Percentiles rank a stretch among this genome's conserved stretches.
Conservation (phyloP, 176 grass and related monocot genomes). For the Ananas comosus region DNA sequence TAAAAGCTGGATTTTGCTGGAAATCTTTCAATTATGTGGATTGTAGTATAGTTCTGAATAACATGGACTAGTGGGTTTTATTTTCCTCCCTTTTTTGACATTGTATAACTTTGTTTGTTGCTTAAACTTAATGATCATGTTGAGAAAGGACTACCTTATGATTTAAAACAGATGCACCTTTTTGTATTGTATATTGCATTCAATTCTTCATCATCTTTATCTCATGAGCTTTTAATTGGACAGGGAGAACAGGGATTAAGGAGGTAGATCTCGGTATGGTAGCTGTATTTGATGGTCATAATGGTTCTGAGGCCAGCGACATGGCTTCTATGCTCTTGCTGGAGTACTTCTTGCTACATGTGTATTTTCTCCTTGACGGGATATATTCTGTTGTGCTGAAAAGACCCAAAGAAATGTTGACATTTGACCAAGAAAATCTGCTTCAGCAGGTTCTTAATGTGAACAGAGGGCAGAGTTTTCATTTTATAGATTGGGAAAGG, state of each 20-base stretch:
- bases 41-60: background rate
- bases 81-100: background rate
- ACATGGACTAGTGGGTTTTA: background rate
- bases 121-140: background rate
- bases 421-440: slow-evolving; percentile 36
- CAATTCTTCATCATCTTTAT: slow-evolving; percentile 11
- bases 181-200: background rate
- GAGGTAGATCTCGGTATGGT: slow-evolving; percentile 78
- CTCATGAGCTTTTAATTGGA: slow-evolving; percentile 4
- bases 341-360: slow-evolving; percentile 88
- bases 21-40: background rate
- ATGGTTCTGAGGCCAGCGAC: slow-evolving; percentile 82
- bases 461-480: slow-evolving; percentile 16
- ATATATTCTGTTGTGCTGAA: slow-evolving; percentile 67
- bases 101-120: background rate
- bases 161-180: slow-evolving; percentile 4
- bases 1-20: background rate
- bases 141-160: slow-evolving; percentile 5
- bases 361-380: slow-evolving; percentile 89
- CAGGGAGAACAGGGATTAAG: slow-evolving; percentile 63
- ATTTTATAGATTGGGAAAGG: slow-evolving; percentile 24
- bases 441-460: slow-evolving; percentile 28
- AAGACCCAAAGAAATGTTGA: slow-evolving; percentile 56
- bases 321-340: slow-evolving; percentile 82
- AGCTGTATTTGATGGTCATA: slow-evolving; percentile 95